phyloP scores from a whole-genome alignment of 352 stramenopile genomes.

The Phytophthora agathidicida region DNA sequence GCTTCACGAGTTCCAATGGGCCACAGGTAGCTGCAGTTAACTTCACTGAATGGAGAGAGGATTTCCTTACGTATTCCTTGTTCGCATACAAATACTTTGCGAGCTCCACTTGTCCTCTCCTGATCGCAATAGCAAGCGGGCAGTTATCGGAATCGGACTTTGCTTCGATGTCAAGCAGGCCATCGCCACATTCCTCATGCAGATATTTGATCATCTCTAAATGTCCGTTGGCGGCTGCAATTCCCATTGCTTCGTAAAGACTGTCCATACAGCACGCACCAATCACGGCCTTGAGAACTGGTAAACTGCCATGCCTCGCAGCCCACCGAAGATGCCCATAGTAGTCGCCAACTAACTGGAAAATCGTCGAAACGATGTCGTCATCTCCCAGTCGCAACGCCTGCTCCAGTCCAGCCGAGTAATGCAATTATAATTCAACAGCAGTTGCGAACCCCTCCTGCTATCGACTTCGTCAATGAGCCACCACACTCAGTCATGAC shows the following conservation, averaged over 20 bases:
- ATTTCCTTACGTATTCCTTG: neutral
- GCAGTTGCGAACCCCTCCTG: no score
- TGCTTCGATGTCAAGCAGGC: neutral
- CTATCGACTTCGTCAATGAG: no score
- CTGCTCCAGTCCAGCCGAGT: no score
- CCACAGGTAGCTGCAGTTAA: neutral
- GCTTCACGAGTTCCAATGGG: neutral
- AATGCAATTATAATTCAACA: no score
- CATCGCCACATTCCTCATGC: neutral
- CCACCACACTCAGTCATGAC: no score
- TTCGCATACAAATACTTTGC: neutral
- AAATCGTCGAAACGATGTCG: neutral
- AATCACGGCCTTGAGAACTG: neutral
- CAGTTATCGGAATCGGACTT: neutral
- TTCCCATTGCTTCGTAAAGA: neutral
- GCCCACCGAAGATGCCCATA: neutral
- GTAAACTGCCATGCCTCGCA: neutral
- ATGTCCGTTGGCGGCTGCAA: neutral
- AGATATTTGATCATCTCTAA: slow-evolving; percentile 8
- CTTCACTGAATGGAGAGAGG: no score
- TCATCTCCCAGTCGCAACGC: no score
- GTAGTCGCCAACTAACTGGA: no score
- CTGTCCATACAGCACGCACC: neutral
- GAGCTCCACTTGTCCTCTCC: neutral
- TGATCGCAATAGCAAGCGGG: slow-evolving; percentile 5